Evolutionary conservation across 495 filamentous ascomycete species (phyloP).

Genomic region (Cercophora sp.): DNA sequence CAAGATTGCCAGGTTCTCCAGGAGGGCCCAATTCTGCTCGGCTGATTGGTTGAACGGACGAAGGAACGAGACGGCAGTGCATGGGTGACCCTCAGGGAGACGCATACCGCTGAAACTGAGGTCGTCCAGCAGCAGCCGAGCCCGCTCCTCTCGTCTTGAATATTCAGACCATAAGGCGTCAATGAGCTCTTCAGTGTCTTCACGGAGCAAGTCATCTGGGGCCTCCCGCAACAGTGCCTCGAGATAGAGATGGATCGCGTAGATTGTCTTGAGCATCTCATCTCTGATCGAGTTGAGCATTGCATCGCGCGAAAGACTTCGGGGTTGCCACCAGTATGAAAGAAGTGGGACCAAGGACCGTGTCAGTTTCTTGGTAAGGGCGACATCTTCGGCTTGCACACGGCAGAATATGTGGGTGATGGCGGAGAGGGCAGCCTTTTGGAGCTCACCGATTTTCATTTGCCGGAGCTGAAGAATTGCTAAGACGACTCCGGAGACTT

Average conservation of each 20-base stretch:
- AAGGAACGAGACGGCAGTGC: constrained; percentile 43
- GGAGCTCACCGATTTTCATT: constrained; percentile 54
- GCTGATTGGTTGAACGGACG: constrained; percentile 41
- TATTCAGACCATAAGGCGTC: constrained; percentile 70
- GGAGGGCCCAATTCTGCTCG: constrained; percentile 52
- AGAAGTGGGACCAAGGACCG: constrained; percentile 65
- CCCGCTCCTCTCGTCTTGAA: constrained; percentile 61
- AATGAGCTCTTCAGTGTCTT: constrained; percentile 48
- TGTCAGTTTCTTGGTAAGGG: constrained; percentile 55
- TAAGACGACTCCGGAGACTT: constrained; percentile 55
- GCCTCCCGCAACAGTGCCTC: constrained; percentile 34
- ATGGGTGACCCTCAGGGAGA: constrained; percentile 31
- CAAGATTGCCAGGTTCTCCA: constrained; percentile 48
- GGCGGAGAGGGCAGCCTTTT: constrained; percentile 67
- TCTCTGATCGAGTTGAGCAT: constrained; percentile 57
- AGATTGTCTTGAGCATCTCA: constrained; percentile 65
- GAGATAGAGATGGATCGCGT: constrained; percentile 59
- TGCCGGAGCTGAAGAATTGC: constrained; percentile 59
- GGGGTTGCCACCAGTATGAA: constrained; percentile 64
- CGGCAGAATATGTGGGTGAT: constrained; percentile 67
- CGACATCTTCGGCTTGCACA: constrained; percentile 62
- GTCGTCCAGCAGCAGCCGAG: constrained; percentile 74
- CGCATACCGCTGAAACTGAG: constrained; percentile 50
- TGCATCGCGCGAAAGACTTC: constrained; percentile 65
- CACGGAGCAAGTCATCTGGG: constrained; percentile 26